phyloP scores from a whole-genome alignment of 2,329 filamentous ascomycete genomes.

The Xylariaceae sp. region DNA sequence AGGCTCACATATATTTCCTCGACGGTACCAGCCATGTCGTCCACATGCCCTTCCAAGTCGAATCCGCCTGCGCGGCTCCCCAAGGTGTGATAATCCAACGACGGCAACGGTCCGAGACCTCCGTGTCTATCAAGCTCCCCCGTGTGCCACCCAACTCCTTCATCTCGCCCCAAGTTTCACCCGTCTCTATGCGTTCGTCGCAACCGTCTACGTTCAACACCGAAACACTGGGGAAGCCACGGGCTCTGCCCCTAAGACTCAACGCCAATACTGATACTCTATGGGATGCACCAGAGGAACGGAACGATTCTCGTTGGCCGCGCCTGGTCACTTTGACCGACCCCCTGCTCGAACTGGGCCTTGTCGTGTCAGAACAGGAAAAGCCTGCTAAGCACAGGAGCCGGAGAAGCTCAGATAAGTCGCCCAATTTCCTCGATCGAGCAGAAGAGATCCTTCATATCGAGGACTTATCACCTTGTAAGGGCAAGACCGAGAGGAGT shows the following conservation, averaged over 20 bases:
- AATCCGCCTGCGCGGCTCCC: constrained; percentile 77
- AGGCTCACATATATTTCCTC: constrained; percentile 90
- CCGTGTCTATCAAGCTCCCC: constrained; percentile 49
- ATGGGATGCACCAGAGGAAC: constrained; percentile 51
- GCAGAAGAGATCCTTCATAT: constrained; percentile 83
- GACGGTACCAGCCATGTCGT: constrained; percentile 83
- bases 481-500: constrained; percentile 30
- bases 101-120: constrained; percentile 54
- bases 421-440: constrained; percentile 59
- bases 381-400: constrained; percentile 30
- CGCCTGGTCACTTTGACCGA: constrained; percentile 80
- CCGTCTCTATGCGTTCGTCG: constrained; percentile 44
- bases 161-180: constrained; percentile 61
- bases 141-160: constrained; percentile 80
- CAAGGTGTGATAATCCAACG: constrained; percentile 83
- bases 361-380: constrained; percentile 64
- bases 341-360: constrained; percentile 78
- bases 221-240: constrained; percentile 53
- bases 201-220: constrained; percentile 51
- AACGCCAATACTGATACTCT: constrained; percentile 53
- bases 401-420: constrained; percentile 37
- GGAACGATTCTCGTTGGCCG: constrained; percentile 59
- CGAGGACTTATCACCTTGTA: constrained; percentile 55
- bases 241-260: constrained; percentile 47
- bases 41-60: constrained; percentile 91